Base-by-base conservation (phyloP, 1,139 yeast species). In the Pichia sp. region DNA sequence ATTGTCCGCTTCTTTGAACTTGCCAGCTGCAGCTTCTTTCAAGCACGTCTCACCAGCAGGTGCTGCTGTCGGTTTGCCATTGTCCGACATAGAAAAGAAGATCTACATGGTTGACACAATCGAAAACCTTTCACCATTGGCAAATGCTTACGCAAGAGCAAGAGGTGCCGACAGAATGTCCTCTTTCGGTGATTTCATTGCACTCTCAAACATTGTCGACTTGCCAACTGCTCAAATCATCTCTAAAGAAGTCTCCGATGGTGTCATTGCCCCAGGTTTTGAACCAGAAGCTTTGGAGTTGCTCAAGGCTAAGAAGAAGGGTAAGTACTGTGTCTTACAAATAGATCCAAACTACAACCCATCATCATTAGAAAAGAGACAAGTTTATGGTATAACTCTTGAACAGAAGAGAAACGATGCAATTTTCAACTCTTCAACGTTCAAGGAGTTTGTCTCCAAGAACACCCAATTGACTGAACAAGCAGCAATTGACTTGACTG, bases 161-260 rank as follows among this genome's bases (percentile, higher is more conserved):
- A 87, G 99, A 75, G 99, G 99, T 72, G 99, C 99, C 63, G 99
- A 93, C 76, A 87, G 99, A 80, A 93, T 93, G 99, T 90, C 98
- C 13, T 89, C 97, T 15, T 93, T 93, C 70, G 99, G 99, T 70
- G 99, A 93, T 75, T 93, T 92, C 80, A 93, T 93, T 69, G 99
- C 99, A 54, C 80, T 93, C 62, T 90, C 97, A 59, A 92, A 92
- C 78, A 89, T 88, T 74, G 99, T 93, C 62, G 99, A 93, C 72
- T 78, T 87, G 56, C 92, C 97, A 70, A 93, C 99, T 57, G 99
- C 99, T 55, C 88, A 88, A 74, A 93, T 93, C 74, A 93, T 93
- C 71, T 87, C 97, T 57, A 90, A 89, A 75, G 99, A 93, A 77
- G 99, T 93, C 48, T 86, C 95, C 47, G 99, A 93, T 71, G 99